phyloP scores from a whole-genome alignment of 1,284 basidiomycete genomes.

The Cryptococcus neoformans region DNA sequence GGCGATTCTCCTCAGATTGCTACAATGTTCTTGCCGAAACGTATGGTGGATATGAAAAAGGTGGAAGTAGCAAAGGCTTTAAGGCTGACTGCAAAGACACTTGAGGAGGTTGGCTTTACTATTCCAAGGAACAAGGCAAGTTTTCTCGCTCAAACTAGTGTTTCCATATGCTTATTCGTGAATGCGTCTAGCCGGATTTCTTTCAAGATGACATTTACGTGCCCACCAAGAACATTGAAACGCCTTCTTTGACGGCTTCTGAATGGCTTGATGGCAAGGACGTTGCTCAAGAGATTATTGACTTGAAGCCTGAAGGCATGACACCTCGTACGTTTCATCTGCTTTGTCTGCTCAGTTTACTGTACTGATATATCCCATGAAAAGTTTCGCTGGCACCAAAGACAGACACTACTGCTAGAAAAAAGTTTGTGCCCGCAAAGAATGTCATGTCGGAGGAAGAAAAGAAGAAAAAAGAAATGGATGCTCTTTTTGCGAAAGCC shows the following conservation, averaged over 20 bases:
- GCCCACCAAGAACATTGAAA: constrained; percentile 40
- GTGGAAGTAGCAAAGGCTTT: constrained; percentile 50
- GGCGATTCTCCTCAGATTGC: constrained; percentile 47
- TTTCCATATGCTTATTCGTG: not conserved
- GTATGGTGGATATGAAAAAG: constrained; percentile 44
- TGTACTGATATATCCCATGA: not conserved
- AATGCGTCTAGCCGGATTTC: constrained; percentile 38
- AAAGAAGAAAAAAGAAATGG: constrained; percentile 43
- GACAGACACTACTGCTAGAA: constrained; percentile 18
- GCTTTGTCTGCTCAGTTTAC: not conserved
- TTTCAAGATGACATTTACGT: constrained; percentile 55
- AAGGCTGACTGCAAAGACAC: constrained; percentile 45
- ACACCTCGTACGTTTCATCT: constrained; percentile 29
- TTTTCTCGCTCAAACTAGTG: not conserved
- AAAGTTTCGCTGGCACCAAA: constrained; percentile 43
- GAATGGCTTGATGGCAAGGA: constrained; percentile 44
- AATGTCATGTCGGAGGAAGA: constrained; percentile 42
- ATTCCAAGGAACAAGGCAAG: constrained; percentile 50
- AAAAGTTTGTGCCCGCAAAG: constrained; percentile 42
- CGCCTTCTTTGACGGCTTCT: constrained; percentile 18
- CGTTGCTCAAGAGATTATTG: constrained; percentile 12
- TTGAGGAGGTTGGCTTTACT: constrained; percentile 51
- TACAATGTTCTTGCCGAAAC: constrained; percentile 49
- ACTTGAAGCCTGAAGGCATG: constrained; percentile 48
- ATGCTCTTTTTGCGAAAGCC: constrained; percentile 42